A percentile compares a stretch with the other conserved stretches of the same genome.
Evolutionary conservation across 495 filamentous ascomycete species (phyloP).

Genomic region (Alectoria sarmentosa): DNA sequence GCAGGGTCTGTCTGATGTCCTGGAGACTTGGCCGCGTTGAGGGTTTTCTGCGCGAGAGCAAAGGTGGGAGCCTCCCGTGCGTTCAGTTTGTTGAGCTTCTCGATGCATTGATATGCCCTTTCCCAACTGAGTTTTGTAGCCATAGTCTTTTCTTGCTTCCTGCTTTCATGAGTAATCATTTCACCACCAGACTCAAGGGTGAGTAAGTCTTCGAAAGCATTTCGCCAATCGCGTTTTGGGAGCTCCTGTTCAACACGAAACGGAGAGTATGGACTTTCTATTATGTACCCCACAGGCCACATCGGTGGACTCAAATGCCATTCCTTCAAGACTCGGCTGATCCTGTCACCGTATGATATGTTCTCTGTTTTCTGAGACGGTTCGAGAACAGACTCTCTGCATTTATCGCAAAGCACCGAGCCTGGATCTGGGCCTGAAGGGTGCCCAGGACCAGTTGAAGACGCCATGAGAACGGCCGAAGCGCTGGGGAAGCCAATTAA

Average conservation of each 20-base stretch:
- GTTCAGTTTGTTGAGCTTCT: neutral
- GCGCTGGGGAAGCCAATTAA: too few species aligned
- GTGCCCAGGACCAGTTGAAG: neutral
- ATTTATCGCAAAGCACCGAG: constrained; percentile 12
- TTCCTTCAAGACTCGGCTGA: neutral
- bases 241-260: constrained; percentile 12
- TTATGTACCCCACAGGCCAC: constrained; percentile 21
- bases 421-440: constrained; percentile 2
- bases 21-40: neutral
- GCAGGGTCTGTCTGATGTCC: fast-evolving
- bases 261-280: constrained; percentile 17
- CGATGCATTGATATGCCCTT: neutral
- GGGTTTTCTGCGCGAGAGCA: neutral
- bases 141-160: constrained; percentile 10
- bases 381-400: constrained; percentile 6
- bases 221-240: constrained; percentile 10
- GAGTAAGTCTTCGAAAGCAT: constrained; percentile 20
- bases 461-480: constrained; percentile 1
- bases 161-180: constrained; percentile 9
- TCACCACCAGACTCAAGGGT: constrained; percentile 9
- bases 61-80: neutral
- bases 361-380: neutral
- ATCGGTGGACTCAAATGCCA: constrained; percentile 18
- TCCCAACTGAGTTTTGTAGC: neutral
- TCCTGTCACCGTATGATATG: neutral